phyloP scores from a whole-genome alignment of 257 asterid genomes.

The Solanum tarijense region DNA sequence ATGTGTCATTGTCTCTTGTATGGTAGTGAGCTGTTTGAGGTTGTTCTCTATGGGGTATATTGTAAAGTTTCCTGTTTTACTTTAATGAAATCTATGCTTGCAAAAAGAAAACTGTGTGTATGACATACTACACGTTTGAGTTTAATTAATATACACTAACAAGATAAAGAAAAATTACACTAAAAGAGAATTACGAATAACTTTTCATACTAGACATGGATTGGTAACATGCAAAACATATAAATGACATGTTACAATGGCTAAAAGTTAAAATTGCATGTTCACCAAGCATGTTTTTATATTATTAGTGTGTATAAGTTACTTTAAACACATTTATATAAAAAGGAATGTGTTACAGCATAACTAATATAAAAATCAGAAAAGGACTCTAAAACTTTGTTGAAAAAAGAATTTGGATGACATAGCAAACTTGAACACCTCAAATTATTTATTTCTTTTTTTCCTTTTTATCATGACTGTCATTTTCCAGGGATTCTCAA shows the following conservation, averaged over 20 bases:
- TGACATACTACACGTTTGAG: not conserved
- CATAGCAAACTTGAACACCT: not conserved
- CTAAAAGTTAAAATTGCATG: not conserved
- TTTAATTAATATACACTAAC: not conserved
- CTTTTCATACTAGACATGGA: not conserved
- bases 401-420: not conserved
- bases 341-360: not conserved
- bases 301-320: not conserved
- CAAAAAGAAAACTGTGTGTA: not conserved
- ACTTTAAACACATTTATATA: not conserved
- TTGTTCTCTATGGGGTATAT: not conserved
- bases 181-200: not conserved
- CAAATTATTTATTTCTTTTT: not conserved
- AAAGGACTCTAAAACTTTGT: not conserved
- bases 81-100: not conserved
- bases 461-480: not conserved
- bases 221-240: not conserved
- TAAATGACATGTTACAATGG: not conserved
- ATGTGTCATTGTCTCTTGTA: not conserved
- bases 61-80: not conserved
- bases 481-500: not conserved
- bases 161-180: not conserved
- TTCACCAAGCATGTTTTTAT: not conserved
- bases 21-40: not conserved
- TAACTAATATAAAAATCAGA: not conserved